These are phyloP conservation scores for Salvia sclarea DNA, from an alignment of 305 asterid species.

Conservation along the genomic window DNA sequence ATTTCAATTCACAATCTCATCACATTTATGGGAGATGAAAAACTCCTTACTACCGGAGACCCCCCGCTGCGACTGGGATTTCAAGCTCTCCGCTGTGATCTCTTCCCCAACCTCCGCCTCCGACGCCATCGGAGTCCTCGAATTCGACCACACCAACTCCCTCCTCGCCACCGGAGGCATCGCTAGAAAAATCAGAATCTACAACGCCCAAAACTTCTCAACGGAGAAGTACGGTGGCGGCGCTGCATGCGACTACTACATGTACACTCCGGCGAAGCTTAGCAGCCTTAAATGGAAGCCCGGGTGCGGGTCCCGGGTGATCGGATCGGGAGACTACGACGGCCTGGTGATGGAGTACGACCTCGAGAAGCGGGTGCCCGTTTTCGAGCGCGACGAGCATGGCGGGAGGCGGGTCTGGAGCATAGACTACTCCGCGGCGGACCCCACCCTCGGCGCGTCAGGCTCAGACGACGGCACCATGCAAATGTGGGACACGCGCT, in stretches of 20 bases:
- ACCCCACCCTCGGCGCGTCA: slow-evolving; percentile 76
- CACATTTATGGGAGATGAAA: slow-evolving; percentile 67
- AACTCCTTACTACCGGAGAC: slow-evolving; percentile 35
- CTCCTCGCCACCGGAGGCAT: slow-evolving; percentile 83
- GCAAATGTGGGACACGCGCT: slow-evolving; percentile 91
- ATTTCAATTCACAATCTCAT: slow-evolving; percentile 27
- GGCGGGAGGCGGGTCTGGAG: slow-evolving; percentile 92
- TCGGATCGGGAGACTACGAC: slow-evolving; percentile 91
- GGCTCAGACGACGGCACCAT: slow-evolving; percentile 93
- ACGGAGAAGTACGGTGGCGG: background rate
- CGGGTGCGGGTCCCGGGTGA: slow-evolving; percentile 53
- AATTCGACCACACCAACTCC: slow-evolving; percentile 58
- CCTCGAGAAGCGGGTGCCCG: slow-evolving; percentile 63
- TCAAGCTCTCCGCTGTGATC: slow-evolving; percentile 63
- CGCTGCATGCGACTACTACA: slow-evolving; percentile 63
- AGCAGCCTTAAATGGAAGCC: slow-evolving; percentile 88
- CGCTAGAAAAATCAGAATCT: slow-evolving; percentile 75
- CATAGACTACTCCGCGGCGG: slow-evolving; percentile 62
- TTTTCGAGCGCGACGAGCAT: slow-evolving; percentile 94
- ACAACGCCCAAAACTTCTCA: slow-evolving; percentile 39
- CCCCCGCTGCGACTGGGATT: slow-evolving; percentile 74
- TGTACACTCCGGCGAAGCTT: slow-evolving; percentile 84
- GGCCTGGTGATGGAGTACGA: slow-evolving; percentile 90
- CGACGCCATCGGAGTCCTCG: slow-evolving; percentile 79
- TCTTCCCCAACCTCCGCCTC: slow-evolving; percentile 46